Base-by-base conservation (phyloP, 345 rosid species). In the Chamaenerion angustifolium region DNA sequence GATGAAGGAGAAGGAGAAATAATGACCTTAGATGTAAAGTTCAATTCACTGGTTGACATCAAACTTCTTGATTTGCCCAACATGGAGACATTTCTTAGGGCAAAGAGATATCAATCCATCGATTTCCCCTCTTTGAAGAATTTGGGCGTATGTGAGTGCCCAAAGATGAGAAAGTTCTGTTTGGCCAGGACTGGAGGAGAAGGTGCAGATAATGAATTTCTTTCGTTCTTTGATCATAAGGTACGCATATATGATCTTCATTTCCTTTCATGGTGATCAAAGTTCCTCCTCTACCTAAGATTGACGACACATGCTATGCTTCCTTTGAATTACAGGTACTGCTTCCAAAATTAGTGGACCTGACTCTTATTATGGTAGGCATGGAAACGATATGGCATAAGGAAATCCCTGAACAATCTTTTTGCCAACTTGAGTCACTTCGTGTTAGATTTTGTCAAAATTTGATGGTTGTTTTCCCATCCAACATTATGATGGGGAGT, bases 151-250 rank as follows among this genome's bases (percentile, higher is more conserved):
- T 0, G 1, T 17, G 0, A 12, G 0, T 54, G 56, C 48, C 46
- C 46, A 2, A 23, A 13, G 7, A 42, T 54, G 56, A 42, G 4
- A 8, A 10, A 40, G 21, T 54, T 54, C 9, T 4, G 0, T 42
- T 10, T 27, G 11, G 0, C 1, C 0, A 9, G 42, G 5, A n/a
- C n/a, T n/a, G n/a, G n/a, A n/a, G n/a, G n/a, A n/a, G 43, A 0
- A 19, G 45, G 0, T 12, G 13, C 4, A n/a, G n/a, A n/a, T n/a
- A n/a, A n/a, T n/a, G 31, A 18, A 17, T 16, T 12, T 4, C 11
- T 31, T 1, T 31, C 7, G 0, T 31, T 31, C 37, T 31, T 31
- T 31, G 37, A 31, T 31, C 6, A 31, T 3, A 31, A 31, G 37
- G 37, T 31, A 31, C 37, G 6, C 1, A 4, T 31, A 3, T 31